Percentiles rank a stretch among this genome's conserved stretches.
Evolutionary conservation across 2,329 filamentous ascomycete genomes (phyloP).

Genomic region (Geoglossum cookeanum): DNA sequence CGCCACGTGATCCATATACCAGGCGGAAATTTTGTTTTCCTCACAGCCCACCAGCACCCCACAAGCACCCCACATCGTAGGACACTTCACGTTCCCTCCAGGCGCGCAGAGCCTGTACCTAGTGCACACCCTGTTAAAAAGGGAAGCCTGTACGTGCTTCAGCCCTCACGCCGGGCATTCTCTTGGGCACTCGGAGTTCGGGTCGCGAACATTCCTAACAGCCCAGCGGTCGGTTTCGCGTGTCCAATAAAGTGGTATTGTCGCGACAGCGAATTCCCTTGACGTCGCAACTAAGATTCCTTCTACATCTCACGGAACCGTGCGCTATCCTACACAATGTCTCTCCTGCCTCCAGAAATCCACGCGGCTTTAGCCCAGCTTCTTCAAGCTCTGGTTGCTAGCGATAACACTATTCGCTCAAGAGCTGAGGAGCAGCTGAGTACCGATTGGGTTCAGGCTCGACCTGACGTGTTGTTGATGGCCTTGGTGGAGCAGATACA

Average conservation of each 20-base stretch:
- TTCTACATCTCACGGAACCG: background rate
- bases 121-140: background rate
- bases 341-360: slow-evolving; percentile 66
- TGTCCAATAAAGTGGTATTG: background rate
- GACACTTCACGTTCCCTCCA: background rate
- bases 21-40: background rate
- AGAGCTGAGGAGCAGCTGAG: slow-evolving; percentile 81
- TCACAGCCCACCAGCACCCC: background rate
- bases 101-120: background rate
- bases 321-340: slow-evolving; percentile 37
- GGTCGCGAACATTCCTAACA: background rate
- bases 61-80: background rate
- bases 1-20: background rate
- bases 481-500: slow-evolving; percentile 84
- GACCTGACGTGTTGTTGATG: slow-evolving; percentile 80
- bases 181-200: background rate
- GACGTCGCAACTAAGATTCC: slow-evolving; percentile 1
- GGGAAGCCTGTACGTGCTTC: background rate
- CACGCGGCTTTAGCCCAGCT: slow-evolving; percentile 72
- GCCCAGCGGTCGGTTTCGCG: background rate
- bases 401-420: slow-evolving; percentile 70
- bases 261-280: background rate
- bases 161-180: background rate
- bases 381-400: slow-evolving; percentile 68
- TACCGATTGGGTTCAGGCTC: slow-evolving; percentile 66